Evolutionary conservation across 345 rosid species (phyloP).

Genomic region (Bruguiera parviflora): DNA sequence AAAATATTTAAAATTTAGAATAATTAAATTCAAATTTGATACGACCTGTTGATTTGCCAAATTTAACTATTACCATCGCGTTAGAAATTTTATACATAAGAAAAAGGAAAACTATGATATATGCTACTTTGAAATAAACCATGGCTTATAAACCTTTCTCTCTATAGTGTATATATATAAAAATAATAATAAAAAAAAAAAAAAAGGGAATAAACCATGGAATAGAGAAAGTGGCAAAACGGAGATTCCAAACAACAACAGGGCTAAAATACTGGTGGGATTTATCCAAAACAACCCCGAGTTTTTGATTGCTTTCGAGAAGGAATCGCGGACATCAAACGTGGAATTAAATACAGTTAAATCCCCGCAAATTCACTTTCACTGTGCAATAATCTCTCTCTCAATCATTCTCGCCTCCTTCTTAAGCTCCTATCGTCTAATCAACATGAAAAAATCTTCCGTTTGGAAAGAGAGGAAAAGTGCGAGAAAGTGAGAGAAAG

Average conservation of each 20-base stretch:
- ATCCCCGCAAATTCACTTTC: conserved; percentile 12
- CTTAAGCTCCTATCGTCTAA: background rate
- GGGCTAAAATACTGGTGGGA: background rate
- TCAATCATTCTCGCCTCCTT: conserved; percentile 26
- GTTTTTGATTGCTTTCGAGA: background rate
- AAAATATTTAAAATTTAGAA: too few relatives aligned
- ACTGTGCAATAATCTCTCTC: conserved; percentile 5
- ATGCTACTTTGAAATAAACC: background rate
- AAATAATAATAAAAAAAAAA: background rate
- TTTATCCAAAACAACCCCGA: background rate
- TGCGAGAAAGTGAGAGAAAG: conserved; percentile 5
- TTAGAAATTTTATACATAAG: too few relatives aligned
- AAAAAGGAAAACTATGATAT: too few relatives aligned
- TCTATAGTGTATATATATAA: too few relatives aligned
- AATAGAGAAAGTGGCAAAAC: background rate
- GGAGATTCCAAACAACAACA: background rate
- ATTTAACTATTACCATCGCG: too few relatives aligned
- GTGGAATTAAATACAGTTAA: conserved; percentile 38
- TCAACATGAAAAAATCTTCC: background rate
- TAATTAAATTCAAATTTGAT: too few relatives aligned
- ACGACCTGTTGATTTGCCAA: too few relatives aligned
- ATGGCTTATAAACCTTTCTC: background rate
- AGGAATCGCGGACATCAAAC: conserved; percentile 37
- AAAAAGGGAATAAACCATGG: background rate
- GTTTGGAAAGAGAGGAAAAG: background rate